These are phyloP conservation scores for Morella rubra DNA, from an alignment of 306 rosid species.

Conservation along the genomic window DNA sequence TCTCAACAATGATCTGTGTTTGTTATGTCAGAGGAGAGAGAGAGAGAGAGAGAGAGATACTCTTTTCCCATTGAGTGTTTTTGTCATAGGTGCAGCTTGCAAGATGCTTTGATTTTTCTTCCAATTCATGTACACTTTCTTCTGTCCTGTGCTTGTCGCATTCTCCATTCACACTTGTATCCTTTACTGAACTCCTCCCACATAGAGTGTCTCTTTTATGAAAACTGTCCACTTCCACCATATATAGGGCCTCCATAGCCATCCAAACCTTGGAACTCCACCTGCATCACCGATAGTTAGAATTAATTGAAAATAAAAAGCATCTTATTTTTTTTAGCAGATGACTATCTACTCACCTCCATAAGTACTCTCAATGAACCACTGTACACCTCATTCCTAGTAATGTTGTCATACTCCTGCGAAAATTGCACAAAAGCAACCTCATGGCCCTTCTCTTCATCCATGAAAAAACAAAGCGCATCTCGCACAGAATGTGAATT, in stretches of 20 bases:
- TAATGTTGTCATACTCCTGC: too few relatives aligned
- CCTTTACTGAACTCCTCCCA: slow-evolving; percentile 48
- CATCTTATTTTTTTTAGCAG: too few relatives aligned
- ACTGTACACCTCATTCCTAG: too few relatives aligned
- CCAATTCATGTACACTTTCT: slow-evolving; percentile 33
- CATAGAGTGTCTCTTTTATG: slow-evolving; percentile 64
- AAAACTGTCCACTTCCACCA: slow-evolving; percentile 32
- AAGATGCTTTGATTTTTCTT: slow-evolving; percentile 53
- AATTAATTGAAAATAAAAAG: too few relatives aligned
- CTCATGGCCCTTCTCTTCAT: too few relatives aligned
- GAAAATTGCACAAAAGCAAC: too few relatives aligned
- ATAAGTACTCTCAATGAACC: too few relatives aligned
- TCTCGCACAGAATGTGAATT: too few relatives aligned
- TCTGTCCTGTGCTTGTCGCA: neutral
- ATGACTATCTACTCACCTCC: too few relatives aligned
- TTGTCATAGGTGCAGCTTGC: slow-evolving; percentile 66
- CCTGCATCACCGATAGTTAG: neutral
- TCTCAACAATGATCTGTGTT: too few relatives aligned
- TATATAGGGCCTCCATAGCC: neutral
- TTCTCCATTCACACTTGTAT: slow-evolving; percentile 24
- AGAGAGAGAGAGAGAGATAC: slow-evolving; percentile 25
- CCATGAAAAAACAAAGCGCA: slow-evolving; percentile 16
- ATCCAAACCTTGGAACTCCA: neutral
- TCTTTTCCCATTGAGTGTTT: slow-evolving; percentile 79
- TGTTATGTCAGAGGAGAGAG: neutral